Base-by-base conservation (phyloP, 495 filamentous ascomycete species). In the Neurospora sp. region DNA sequence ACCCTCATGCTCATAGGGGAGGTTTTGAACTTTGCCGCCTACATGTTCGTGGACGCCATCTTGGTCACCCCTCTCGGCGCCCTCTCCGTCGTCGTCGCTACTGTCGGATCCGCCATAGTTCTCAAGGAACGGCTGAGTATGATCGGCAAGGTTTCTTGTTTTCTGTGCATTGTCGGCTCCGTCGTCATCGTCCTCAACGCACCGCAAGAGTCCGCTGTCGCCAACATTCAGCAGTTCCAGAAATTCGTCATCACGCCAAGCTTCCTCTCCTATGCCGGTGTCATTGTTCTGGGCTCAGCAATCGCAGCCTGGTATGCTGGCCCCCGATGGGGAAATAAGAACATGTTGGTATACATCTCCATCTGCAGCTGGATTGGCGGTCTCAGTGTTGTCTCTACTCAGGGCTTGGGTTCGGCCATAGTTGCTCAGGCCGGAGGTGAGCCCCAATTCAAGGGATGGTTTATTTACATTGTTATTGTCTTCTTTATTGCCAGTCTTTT, bases 41-140 rank as follows among this genome's bases (percentile, higher is more conserved):
- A 99, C 79, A 93, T 93, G 66, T 98, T 99, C 79, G 94, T 96
- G 77, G 96, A 99, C 81, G 96, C 96, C 69, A 97, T 99, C 77
- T 82, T 99, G 74, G 96, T 99, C 69, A 98, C 96, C 8, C 95
- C 96, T 13, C 82, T 99, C 71, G 96, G 96, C 71, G 96, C 96
- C n/a, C 86, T 98, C 70, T 94, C 93, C 0, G 96, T 99, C 74
- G 96, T 99, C 71, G 90, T 98, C 76, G 97, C 94, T 54, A 94
- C 96, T 21, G 89, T 98, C 69, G 85, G 98, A 43, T 97, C 94
- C 3, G 94, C 96, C 37, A 97, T 99, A 42, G 98, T 99, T 82
- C 86, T 99, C 38, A 98, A 97, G 82, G 96, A 99, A 82, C 87
- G 96, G 36, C 85, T 99, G 74, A 97, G 94, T 79, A 95, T 98